Base-by-base conservation (phyloP, 2,329 filamentous ascomycete genomes). In the Fusarium solani-melongenae region DNA sequence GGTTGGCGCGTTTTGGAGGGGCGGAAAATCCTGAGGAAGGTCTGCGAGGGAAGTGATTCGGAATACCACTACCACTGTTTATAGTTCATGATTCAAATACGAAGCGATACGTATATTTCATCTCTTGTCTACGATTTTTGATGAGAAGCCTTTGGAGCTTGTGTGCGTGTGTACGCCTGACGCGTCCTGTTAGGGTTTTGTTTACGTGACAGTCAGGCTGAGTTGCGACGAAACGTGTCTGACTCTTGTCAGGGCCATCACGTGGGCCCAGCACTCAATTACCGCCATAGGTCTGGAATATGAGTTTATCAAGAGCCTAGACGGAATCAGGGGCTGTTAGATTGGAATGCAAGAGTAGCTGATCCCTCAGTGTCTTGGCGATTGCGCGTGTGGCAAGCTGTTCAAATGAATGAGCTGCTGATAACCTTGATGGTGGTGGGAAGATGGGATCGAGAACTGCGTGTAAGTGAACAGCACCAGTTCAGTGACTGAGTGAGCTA, bases 1-100 rank as follows among this genome's bases (percentile, higher is more conserved):
- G 46, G 67, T 69, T 60, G 64, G 59, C 65, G 71, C 64, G 71
- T 72, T 69, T 63, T 61, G 62, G 61, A 38, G 33, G 38, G 58
- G 34, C 34, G 67, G 24, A 58, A 71, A 73, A 69, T 69, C 63
- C 70, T n/a, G 69, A 58, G 62, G 62, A 46, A 74, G 61, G 69
- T 56, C 53, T 64, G 53, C 69, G 66, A 41, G 46, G 34, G 65
- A 62, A 63, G 64, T 65, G 44, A 65, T 66, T 73, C 24, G 46
- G 46, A n/a, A 78, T 78, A 76, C 75, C 76, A 78, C 68, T 72
- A 67, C 70, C 68, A 64, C 69, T 70, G 70, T 67, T 71, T 69
- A 70, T 58, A 68, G 57, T 55, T 62, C 55, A 62, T 64, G 38
- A 51, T 67, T 71, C 53, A 64, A 46, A 53, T 66, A 69, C 46